Evolutionary conservation across 805 yeast species (phyloP).

Genomic region (Saturnispora zaruensis): DNA sequence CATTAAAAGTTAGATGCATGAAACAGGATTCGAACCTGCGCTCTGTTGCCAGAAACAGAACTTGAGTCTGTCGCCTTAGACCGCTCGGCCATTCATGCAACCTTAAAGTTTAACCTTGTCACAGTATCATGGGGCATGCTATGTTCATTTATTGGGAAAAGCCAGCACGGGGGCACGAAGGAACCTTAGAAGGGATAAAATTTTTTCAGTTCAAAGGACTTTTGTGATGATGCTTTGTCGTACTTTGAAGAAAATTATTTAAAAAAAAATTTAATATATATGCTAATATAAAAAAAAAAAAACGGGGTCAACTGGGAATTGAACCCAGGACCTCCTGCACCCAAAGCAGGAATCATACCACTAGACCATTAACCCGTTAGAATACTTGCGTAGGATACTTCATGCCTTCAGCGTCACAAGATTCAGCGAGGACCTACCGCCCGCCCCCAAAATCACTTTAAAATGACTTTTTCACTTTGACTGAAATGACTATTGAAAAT

Average conservation of each 20-base stretch:
- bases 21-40: conserved; percentile 17
- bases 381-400: neutral
- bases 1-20: conserved; percentile 10
- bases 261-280: no score
- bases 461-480: neutral
- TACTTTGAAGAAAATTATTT: no score
- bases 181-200: no score
- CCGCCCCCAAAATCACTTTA: neutral
- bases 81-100: conserved; percentile 16
- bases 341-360: conserved; percentile 52
- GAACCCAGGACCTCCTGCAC: conserved; percentile 51
- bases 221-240: no score
- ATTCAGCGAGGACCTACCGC: no score
- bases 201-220: no score
- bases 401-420: neutral
- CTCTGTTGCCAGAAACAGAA: conserved; percentile 16
- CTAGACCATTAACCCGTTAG: conserved; percentile 36
- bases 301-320: conserved; percentile 37
- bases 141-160: no score
- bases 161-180: neutral
- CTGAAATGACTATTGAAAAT: neutral
- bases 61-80: conserved; percentile 17
- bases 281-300: conserved; percentile 10
- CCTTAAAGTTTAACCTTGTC: neutral
- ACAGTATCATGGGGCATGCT: neutral